Base-by-base conservation (phyloP, 257 asterid genomes). In the Gardenia jasminoides region DNA sequence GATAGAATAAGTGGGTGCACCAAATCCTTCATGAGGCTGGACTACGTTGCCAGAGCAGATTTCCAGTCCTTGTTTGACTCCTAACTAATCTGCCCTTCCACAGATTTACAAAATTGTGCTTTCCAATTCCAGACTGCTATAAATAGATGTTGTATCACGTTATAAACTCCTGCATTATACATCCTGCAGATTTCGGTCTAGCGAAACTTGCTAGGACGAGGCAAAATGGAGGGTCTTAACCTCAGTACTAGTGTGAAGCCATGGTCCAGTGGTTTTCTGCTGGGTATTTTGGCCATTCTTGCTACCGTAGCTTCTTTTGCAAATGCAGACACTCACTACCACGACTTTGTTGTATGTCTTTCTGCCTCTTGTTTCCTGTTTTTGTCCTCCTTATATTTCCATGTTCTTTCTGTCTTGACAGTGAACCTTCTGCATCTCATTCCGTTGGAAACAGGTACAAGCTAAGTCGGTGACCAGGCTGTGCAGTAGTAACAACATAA, bases 401-500 rank as follows among this genome's bases (percentile, higher is more conserved):
- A 3, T 36, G 0, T 36, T 36, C 4, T 36, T 36, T 36, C 4
- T 36, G 41, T 36, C 41, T 36, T 36, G 4, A 36, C 41, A 36
- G 4, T 1, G 4, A 36, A 36, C 4, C 41, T 36, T 36, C 41
- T 36, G 41, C 41, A 36, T 36, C 4, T 36, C 41, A 36, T 36
- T 36, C 4, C 4, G 41, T 36, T 36, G 41, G 39, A 16, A 75
- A 70, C 81, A 83, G 86, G 56, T 83, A 41, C 72, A 79, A 76
- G 76, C 78, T n/a, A 66, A 72, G 61, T 26, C 77, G 46, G 92
- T 93, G 73, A 88, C 88, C 0, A 87, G 97, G 54, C 75, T 90
- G 70, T 92, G 97, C 85, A 90, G 82, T 75, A 90, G 92, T 11
- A 88, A 84, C 26, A 90, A 88, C 86, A 83, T 88, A 10, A 91